Evolutionary conservation across 179 eudicot genomes (phyloP).

Genomic region (Sideroxylon spinosum): DNA sequence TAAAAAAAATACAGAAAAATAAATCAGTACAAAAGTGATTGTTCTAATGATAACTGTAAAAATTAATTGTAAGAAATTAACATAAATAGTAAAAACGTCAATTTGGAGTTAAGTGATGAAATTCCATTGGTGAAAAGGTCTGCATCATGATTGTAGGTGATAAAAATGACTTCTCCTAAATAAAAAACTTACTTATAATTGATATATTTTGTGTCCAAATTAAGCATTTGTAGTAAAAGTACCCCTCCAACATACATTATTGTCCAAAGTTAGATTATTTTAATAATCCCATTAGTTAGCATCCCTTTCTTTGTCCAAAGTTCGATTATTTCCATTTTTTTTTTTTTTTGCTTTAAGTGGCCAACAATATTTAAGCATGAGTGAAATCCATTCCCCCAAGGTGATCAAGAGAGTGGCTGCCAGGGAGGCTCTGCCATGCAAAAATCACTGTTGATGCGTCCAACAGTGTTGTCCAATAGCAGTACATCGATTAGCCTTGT

Average conservation of each 20-base stretch:
- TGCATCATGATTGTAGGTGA: no score
- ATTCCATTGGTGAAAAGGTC: no score
- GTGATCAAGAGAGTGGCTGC: constrained; percentile 36
- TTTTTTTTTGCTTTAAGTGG: constrained; percentile 37
- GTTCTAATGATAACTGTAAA: not conserved
- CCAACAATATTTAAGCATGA: constrained; percentile 45
- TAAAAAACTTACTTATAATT: no score
- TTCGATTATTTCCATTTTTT: not conserved
- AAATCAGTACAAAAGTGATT: not conserved
- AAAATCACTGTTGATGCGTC: constrained; percentile 18
- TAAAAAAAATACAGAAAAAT: no score
- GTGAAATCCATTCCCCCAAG: constrained; percentile 18
- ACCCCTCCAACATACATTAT: constrained; percentile 8
- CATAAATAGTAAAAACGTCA: no score
- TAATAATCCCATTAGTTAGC: constrained; percentile 8
- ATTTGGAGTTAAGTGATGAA: no score
- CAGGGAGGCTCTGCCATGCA: constrained; percentile 20
- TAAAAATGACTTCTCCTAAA: no score
- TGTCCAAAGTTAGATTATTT: constrained; percentile 12
- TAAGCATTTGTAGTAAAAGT: no score
- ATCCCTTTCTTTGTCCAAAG: constrained; percentile 35
- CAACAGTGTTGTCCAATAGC: constrained; percentile 20
- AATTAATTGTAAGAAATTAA: not conserved
- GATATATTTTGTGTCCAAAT: no score
- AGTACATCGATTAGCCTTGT: constrained; percentile 17